phyloP scores from a whole-genome alignment of 129 eudicot genomes.

The Oenanthe sinensis region DNA sequence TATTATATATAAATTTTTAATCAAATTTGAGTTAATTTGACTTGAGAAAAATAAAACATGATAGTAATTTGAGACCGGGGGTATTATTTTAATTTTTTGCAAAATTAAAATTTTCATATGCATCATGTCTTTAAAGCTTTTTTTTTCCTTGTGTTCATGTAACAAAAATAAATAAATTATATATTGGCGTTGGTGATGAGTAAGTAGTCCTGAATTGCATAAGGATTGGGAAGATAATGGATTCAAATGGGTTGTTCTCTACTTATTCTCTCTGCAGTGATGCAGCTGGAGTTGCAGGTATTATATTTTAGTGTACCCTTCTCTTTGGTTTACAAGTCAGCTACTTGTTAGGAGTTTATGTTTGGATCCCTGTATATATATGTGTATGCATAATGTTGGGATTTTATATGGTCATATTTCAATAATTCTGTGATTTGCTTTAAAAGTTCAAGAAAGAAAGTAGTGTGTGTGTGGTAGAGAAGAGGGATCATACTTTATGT shows the following conservation, averaged over 20 bases:
- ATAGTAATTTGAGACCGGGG: no score
- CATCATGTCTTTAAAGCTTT: not conserved
- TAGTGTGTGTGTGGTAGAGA: not conserved
- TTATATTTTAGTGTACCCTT: not conserved
- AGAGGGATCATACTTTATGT: not conserved
- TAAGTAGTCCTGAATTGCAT: not conserved
- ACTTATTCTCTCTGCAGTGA: conserved; percentile 32
- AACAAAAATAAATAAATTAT: not conserved
- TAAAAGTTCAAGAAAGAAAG: not conserved
- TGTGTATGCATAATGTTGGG: not conserved
- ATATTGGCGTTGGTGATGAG: not conserved
- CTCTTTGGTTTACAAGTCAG: not conserved
- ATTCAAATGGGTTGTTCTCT: conserved; percentile 22
- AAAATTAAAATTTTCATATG: not conserved
- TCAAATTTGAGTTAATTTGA: no score
- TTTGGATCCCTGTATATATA: not conserved
- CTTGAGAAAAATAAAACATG: no score
- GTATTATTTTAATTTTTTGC: no score
- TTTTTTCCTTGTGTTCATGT: not conserved
- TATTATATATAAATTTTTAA: no score
- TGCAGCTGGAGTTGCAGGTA: conserved; percentile 49
- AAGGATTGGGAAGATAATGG: conserved; percentile 18
- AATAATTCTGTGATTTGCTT: not conserved
- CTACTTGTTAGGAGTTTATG: not conserved
- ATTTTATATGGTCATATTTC: not conserved